Base-by-base conservation (phyloP, 1,284 basidiomycete species). In the Austroboletus sp. region DNA sequence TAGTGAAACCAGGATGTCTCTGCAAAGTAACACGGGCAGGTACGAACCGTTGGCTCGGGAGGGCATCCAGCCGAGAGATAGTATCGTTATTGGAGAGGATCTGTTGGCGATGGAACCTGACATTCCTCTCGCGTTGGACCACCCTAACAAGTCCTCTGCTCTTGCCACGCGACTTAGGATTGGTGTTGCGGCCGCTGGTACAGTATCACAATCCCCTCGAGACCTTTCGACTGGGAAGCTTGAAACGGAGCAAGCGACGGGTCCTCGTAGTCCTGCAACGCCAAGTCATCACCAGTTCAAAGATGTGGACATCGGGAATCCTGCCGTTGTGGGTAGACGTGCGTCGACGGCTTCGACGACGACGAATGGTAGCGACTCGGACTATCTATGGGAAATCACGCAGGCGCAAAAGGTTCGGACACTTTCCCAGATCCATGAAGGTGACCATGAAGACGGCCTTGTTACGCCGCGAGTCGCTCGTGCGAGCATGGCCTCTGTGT, bases 401-500 rank as follows among this genome's bases (percentile, higher is more conserved):
- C 32, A 37, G 8, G 33, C 29, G 34, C 16, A 26, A 35, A 45
- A 33, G 29, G 31, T 52, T 27, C 35, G 49, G 21, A 44, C 46
- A 15, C 42, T 51, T 36, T 38, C 62, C 3, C 42, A 9, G n/a
- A 8, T 44, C 16, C 48, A 40, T 11, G 33, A 40, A 37, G 19
- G 40, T 4, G 35, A 23, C 2, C 36, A 47, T n/a, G 42, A 51
- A 34, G 57, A 21, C 21, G 5, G 21, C 6, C 21, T 3, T 21
- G 4, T 6, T 21, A 21, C 4, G 21, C 21, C 21, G 21, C 42
- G n/a, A 31, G 54, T 45, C 38, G 23, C 33, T 15, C 61, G 53
- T 15, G 38, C 34, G 33, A 65, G 49, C 21, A 36, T 35, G 33
- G 8, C 42, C 10, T 42, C 57, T 1, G 49, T 63, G 21, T 63